A percentile compares a stretch with the other conserved stretches of the same genome.
Conservation (phyloP, 106 monocot species). For the Acanthochlamys bracteata region DNA sequence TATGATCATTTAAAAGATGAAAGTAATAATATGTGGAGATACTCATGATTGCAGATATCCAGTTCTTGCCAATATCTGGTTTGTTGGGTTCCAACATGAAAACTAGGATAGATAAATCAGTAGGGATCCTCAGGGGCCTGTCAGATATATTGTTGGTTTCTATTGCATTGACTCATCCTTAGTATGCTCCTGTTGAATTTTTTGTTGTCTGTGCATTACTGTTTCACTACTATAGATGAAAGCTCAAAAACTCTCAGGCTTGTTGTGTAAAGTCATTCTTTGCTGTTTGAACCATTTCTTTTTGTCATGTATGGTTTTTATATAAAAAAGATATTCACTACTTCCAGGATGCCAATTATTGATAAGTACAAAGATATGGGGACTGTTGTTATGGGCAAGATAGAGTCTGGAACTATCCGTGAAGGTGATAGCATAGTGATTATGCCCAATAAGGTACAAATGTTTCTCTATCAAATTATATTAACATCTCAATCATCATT, state of each 20-base stretch:
- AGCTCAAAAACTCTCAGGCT: background rate
- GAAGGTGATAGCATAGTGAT: conserved; percentile 79
- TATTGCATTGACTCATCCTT: background rate
- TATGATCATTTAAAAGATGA: too few species aligned
- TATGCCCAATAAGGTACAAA: conserved; percentile 89
- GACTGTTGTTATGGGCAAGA: conserved; percentile 94
- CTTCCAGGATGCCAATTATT: conserved; percentile 85
- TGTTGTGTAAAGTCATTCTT: conserved; percentile 1
- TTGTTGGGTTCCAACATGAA: conserved; percentile 77
- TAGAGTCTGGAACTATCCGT: conserved; percentile 79
- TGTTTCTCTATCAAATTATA: background rate
- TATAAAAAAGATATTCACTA: background rate
- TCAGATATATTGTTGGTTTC: conserved; percentile 37
- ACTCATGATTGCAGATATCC: conserved; percentile 60
- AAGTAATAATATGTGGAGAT: too few species aligned
- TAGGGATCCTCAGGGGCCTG: conserved; percentile 72
- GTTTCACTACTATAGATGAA: too few species aligned
- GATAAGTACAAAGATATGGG: conserved; percentile 99
- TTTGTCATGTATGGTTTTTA: background rate
- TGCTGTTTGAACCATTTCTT: background rate
- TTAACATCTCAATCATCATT: background rate
- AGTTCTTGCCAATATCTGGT: conserved; percentile 94
- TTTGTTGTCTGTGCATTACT: background rate
- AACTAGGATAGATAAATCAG: conserved; percentile 47
- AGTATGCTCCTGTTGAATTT: background rate